These are phyloP conservation scores for Colletotrichum sp. DNA, from an alignment of 2,329 filamentous ascomycete species.

Conservation along the genomic window DNA sequence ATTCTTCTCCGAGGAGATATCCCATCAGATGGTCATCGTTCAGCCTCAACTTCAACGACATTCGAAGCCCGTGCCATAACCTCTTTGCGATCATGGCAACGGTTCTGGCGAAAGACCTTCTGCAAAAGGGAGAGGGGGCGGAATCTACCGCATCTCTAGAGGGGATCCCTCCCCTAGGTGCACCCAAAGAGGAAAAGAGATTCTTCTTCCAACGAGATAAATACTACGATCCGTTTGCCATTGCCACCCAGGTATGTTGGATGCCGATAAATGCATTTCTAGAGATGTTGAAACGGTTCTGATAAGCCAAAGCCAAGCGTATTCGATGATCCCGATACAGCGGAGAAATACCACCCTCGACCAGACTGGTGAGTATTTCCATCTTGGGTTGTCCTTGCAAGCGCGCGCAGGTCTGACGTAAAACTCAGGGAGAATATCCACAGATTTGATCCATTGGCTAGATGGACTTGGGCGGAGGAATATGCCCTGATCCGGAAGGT, in stretches of 20 bases:
- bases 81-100: conserved; percentile 9
- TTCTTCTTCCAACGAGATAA: conserved; percentile 38
- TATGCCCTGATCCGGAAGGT: conserved; percentile 41
- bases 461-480: conserved; percentile 49
- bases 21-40: not conserved
- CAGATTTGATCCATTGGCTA: conserved; percentile 50
- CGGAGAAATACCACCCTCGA: conserved; percentile 38
- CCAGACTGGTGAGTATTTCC: conserved; percentile 23
- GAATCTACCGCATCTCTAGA: conserved; percentile 20
- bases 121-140: not conserved
- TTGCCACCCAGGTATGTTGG: conserved; percentile 34
- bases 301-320: conserved; percentile 32
- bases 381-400: too few relatives aligned
- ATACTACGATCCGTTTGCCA: conserved; percentile 31
- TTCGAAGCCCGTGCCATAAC: not conserved
- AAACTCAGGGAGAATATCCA: conserved; percentile 43
- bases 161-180: conserved; percentile 28
- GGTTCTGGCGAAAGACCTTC: conserved; percentile 15
- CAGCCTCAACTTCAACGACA: not conserved
- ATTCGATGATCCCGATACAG: conserved; percentile 41
- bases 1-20: not conserved
- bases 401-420: not conserved
- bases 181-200: conserved; percentile 27
- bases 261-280: not conserved
- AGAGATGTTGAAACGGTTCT: not conserved